Evolutionary conservation across 768 basidiomycete species (phyloP), one percentile per base, ranked within the genome.

Genomic region (Tulasnella sp.): DNA sequence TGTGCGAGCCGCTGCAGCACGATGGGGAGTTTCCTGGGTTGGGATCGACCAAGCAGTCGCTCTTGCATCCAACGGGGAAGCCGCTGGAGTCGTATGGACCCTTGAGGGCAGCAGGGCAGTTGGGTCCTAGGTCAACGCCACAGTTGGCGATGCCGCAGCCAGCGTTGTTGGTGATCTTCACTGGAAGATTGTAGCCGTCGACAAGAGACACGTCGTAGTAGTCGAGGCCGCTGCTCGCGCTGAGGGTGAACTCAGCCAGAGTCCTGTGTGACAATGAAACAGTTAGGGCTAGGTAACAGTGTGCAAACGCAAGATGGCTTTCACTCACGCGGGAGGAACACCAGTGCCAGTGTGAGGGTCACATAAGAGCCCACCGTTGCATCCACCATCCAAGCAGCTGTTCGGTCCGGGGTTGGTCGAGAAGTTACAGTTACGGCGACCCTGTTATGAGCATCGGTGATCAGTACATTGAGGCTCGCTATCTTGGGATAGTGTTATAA

Each of bases 351-450:
- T 70, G 62, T 65, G 58, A 11, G 68, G 61, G 62, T 73, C 70
- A 54, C 74, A 75, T 21, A 66, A 50, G 0, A 75, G 66, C 41
- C 75, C 75, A 48, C 75, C 56, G 48, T 62, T 64, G 55, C 56
- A 65, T 15, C 60, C 45, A 24, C 76, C 75, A 23, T 70, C 70
- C 0, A 68, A 44, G 63, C 75, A 76, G 15, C 70, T 66, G 26
- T 68, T 66, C 9, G 73, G 71, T 32, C 69, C 69, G 38, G 70
- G 69, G 32, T 70, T 68, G 27, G 60, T 64, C 27, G 61, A 64
- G 69, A 76, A 76, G 56, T 74, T 64, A 64, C 75, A 75, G 61
- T 72, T 65, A 19, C 73, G 71, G 44, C 74, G 73, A 43, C 63
- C 74, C 73, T 73, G 56, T 52, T 21, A 11, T 17, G 27, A n/a